These are phyloP conservation scores for Eustoma russellianum DNA, from an alignment of 257 asterid species.

Conservation along the genomic window DNA sequence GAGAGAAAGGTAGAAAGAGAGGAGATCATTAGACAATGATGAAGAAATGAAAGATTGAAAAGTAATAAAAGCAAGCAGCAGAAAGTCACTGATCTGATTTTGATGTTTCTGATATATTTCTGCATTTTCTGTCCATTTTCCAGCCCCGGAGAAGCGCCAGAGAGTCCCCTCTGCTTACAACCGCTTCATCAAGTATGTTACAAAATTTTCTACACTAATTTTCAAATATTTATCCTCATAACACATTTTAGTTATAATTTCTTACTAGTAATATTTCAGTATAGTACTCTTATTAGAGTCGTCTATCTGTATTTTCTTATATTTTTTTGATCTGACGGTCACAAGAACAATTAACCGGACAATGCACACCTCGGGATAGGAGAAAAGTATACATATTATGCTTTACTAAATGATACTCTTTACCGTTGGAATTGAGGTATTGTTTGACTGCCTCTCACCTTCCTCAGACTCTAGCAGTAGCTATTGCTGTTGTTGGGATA, in stretches of 20 bases:
- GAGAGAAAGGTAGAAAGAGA: conserved; percentile 13
- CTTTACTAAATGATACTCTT: too few relatives aligned
- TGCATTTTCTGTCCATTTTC: conserved; percentile 23
- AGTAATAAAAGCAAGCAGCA: conserved; percentile 3
- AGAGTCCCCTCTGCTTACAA: conserved; percentile 98
- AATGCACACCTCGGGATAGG: too few relatives aligned
- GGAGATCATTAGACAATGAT: conserved; percentile 86
- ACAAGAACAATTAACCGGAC: too few relatives aligned
- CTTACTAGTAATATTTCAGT: too few relatives aligned
- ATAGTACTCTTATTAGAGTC: too few relatives aligned
- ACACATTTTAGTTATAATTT: too few relatives aligned
- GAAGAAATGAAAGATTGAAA: conserved; percentile 36
- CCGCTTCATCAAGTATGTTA: conserved; percentile 96
- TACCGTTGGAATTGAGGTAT: too few relatives aligned
- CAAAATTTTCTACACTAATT: neutral
- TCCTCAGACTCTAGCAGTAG: too few relatives aligned
- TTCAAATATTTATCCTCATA: neutral
- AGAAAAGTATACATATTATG: too few relatives aligned
- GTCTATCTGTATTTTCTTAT: neutral
- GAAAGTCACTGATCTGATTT: conserved; percentile 51
- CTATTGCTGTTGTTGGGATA: too few relatives aligned
- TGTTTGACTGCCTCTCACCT: too few relatives aligned
- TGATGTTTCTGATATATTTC: conserved; percentile 38
- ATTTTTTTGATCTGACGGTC: neutral
- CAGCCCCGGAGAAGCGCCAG: conserved; percentile 99